Percentiles rank a stretch among this genome's conserved stretches.
phyloP scores from a whole-genome alignment of 2,329 filamentous ascomycete genomes.

The Aspergillus fructus region DNA sequence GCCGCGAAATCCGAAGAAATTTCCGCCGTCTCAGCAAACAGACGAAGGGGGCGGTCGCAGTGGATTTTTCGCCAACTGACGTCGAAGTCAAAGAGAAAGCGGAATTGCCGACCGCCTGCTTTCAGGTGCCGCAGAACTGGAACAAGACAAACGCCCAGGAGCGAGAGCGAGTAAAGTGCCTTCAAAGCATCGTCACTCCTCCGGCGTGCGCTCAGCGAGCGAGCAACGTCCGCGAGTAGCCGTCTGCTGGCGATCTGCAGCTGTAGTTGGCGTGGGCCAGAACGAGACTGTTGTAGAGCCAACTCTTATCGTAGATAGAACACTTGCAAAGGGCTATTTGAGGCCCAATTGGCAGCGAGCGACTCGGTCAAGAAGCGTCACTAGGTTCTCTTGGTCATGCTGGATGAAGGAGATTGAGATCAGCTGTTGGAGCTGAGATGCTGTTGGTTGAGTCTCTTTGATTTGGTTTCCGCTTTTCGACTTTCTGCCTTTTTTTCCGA shows the following conservation, averaged over 20 bases:
- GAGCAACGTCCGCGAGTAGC: conserved; percentile 6
- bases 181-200: background rate
- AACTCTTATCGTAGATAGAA: background rate
- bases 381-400: background rate
- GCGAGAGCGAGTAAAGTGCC: background rate
- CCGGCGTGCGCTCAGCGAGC: background rate
- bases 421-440: background rate
- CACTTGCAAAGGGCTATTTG: too few species aligned
- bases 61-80: conserved; percentile 7
- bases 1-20: background rate
- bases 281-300: background rate
- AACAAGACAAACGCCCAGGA: background rate
- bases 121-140: background rate
- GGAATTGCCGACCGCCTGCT: conserved; percentile 16
- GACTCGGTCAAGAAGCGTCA: background rate
- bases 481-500: conserved; percentile 7
- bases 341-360: background rate
- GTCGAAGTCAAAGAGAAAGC: background rate
- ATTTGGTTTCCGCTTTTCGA: conserved; percentile 12
- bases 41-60: background rate
- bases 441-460: background rate
- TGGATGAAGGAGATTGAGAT: background rate
- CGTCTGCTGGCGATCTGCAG: background rate
- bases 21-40: background rate
- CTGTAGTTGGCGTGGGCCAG: background rate